These are phyloP conservation scores for Suillus cothurnatus DNA, from an alignment of 768 basidiomycete species.

Conservation along the genomic window DNA sequence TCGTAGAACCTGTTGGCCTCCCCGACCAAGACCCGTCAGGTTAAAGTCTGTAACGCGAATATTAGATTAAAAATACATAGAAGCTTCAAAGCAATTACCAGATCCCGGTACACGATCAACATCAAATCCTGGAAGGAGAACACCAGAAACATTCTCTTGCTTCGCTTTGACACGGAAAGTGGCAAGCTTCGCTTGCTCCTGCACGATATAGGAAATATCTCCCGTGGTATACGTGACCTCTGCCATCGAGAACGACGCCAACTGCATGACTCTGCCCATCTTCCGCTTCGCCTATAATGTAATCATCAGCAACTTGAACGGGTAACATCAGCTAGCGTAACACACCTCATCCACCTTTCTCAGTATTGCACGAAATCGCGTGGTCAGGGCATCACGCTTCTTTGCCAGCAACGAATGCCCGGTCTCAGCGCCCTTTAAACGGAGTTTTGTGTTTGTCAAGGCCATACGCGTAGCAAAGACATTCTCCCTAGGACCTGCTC, in stretches of 20 bases:
- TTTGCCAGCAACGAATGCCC: slow-evolving; percentile 95
- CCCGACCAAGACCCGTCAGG: slow-evolving; percentile 93
- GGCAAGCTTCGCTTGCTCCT: slow-evolving; percentile 91
- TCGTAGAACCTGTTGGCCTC: slow-evolving; percentile 93
- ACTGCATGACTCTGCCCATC: slow-evolving; percentile 98
- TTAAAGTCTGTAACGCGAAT: slow-evolving; percentile 75
- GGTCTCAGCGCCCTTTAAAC: slow-evolving; percentile 90
- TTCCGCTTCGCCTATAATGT: slow-evolving; percentile 86
- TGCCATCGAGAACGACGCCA: slow-evolving; percentile 98
- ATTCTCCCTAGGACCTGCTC: slow-evolving; percentile 87
- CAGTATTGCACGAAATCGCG: slow-evolving; percentile 91
- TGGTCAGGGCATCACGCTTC: slow-evolving; percentile 96
- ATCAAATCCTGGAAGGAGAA: slow-evolving; percentile 94
- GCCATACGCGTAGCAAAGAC: slow-evolving; percentile 98
- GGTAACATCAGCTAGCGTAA: slow-evolving; percentile 13
- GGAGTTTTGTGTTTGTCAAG: slow-evolving; percentile 87
- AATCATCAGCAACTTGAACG: slow-evolving; percentile 22
- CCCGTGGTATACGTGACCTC: slow-evolving; percentile 98
- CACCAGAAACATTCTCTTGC: slow-evolving; percentile 98
- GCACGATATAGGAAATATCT: slow-evolving; percentile 97
- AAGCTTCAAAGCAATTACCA: slow-evolving; percentile 46
- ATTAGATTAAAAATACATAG: not conserved
- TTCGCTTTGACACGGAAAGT: slow-evolving; percentile 92
- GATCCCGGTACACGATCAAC: slow-evolving; percentile 84
- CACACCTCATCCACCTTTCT: slow-evolving; percentile 96